These are phyloP conservation scores for Pseudognaphalium luteoalbum DNA, from an alignment of 129 eudicot species.

Conservation along the genomic window DNA sequence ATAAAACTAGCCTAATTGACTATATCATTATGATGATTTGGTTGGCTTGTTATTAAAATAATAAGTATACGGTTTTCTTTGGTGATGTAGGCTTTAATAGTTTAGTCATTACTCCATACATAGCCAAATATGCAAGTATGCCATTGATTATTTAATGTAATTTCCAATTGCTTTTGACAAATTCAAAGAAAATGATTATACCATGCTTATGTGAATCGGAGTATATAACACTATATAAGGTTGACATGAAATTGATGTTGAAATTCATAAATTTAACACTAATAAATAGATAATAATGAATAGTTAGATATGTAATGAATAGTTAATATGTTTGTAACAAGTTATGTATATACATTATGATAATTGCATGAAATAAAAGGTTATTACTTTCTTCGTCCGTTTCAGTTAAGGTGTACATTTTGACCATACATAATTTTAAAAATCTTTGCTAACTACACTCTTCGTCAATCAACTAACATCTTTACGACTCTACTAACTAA, in stretches of 20 bases:
- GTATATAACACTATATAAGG: too few species aligned
- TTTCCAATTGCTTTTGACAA: conserved; percentile 8
- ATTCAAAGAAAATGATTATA: conserved; percentile 1
- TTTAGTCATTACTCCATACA: background rate
- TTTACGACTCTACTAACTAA: too few species aligned
- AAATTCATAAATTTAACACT: background rate
- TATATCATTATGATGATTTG: background rate
- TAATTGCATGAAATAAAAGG: background rate
- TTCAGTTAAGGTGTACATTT: too few species aligned
- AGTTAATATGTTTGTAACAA: background rate
- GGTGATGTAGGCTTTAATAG: background rate
- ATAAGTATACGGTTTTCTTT: too few species aligned
- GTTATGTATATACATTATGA: too few species aligned
- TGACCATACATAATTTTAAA: too few species aligned
- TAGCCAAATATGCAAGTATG: background rate
- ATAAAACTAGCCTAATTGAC: conserved; percentile 18
- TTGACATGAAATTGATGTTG: conserved; percentile 4
- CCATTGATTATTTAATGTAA: background rate
- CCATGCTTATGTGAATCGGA: background rate
- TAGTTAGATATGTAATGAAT: too few species aligned
- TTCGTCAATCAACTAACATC: too few species aligned
- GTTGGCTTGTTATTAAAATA: background rate
- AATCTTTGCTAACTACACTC: too few species aligned
- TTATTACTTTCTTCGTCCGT: background rate
- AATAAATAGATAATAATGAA: too few species aligned